Evolutionary conservation across 1,284 basidiomycete genomes (phyloP).

Genomic region (Mrakiaceae sp.): DNA sequence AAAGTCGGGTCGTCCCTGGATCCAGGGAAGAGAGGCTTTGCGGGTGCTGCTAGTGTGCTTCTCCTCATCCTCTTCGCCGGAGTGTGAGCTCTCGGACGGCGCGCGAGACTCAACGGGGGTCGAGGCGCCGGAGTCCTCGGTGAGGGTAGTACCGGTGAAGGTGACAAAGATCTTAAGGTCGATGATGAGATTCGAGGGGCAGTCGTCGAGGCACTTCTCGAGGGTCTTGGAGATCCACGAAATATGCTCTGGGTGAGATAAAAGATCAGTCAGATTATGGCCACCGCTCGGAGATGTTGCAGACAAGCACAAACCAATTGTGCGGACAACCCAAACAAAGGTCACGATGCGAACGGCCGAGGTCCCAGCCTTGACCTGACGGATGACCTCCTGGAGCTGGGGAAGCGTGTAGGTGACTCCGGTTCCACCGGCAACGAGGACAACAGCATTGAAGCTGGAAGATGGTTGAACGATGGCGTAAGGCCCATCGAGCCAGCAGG

Average conservation of each 20-base stretch:
- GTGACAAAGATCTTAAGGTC: conserved; percentile 13
- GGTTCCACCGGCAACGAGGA: conserved; percentile 32
- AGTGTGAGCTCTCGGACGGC: background rate
- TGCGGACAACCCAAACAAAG: conserved; percentile 31
- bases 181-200: conserved; percentile 1
- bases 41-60: background rate
- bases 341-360: conserved; percentile 23
- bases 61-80: background rate
- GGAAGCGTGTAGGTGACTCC: conserved; percentile 29
- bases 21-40: background rate
- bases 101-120: background rate
- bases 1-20: conserved; percentile 5
- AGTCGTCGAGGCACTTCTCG: background rate
- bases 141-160: background rate
- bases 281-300: too few relatives aligned
- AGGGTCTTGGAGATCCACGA: conserved; percentile 10
- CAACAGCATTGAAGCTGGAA: conserved; percentile 23
- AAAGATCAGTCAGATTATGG: too few relatives aligned
- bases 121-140: background rate
- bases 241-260: background rate
- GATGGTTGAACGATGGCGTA: conserved; percentile 25
- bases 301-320: conserved; percentile 11
- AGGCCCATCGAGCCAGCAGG: conserved; percentile 29
- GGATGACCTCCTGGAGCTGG: conserved; percentile 24
- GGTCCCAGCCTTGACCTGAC: conserved; percentile 21